A percentile compares a stretch with the other conserved stretches of the same genome.
Evolutionary conservation across 1,284 basidiomycete species (phyloP).

Genomic region (Rhizoctonia solani): DNA sequence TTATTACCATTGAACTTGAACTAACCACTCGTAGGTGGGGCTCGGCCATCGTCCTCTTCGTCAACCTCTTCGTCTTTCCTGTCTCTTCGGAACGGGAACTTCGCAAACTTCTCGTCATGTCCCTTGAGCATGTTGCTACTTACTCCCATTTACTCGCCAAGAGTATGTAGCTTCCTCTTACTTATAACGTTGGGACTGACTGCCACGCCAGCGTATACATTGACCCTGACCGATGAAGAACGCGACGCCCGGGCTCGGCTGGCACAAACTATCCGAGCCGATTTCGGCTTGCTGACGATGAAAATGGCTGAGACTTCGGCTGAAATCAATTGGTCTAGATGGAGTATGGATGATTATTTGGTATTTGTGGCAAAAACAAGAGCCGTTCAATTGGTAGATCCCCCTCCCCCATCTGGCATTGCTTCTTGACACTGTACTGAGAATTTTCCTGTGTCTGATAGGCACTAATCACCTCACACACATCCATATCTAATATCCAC

Average conservation of each 20-base stretch:
- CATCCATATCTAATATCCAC: constrained; percentile 42
- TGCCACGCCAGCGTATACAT: constrained; percentile 44
- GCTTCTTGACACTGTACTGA: not conserved
- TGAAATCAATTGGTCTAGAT: constrained; percentile 46
- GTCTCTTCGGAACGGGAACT: constrained; percentile 46
- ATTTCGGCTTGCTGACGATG: constrained; percentile 44
- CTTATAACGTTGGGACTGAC: constrained; percentile 33
- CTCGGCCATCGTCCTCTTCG: constrained; percentile 45
- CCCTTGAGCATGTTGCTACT: constrained; percentile 43
- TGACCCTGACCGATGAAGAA: constrained; percentile 47
- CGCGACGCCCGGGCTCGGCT: constrained; percentile 43
- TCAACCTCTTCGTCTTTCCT: constrained; percentile 46
- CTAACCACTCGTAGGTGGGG: constrained; percentile 39
- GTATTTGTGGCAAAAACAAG: constrained; percentile 42
- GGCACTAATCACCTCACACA: constrained; percentile 45
- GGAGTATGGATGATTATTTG: constrained; percentile 44
- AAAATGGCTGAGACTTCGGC: constrained; percentile 44
- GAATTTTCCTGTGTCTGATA: constrained; percentile 17
- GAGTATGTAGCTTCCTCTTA: no score
- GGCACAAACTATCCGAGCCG: constrained; percentile 44
- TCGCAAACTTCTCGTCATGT: constrained; percentile 44
- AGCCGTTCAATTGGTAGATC: constrained; percentile 43
- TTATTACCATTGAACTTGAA: not conserved
- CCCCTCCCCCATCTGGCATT: no score
- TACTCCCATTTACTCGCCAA: constrained; percentile 24